A percentile compares a stretch with the other conserved stretches of the same genome.
phyloP scores from a whole-genome alignment of 768 basidiomycete genomes.

The Hirschioporus abietinus region DNA sequence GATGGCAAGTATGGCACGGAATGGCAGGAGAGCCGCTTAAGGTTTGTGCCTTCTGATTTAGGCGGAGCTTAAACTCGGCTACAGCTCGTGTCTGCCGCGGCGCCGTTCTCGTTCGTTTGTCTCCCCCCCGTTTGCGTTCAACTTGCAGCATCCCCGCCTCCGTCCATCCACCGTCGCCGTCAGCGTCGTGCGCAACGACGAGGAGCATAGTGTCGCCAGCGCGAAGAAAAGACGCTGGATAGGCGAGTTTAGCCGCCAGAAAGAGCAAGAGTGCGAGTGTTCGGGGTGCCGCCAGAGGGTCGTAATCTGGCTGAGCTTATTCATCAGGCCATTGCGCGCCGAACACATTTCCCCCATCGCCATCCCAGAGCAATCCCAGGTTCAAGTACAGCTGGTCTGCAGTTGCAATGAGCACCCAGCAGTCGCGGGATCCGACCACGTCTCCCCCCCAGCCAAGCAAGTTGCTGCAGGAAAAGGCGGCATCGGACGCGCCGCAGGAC shows the following conservation, averaged over 20 bases:
- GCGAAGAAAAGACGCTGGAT: not conserved
- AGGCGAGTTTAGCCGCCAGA: not conserved
- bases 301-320: slow-evolving; percentile 1
- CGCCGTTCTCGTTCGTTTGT: not conserved
- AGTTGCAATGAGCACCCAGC: not conserved
- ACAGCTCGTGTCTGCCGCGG: not conserved
- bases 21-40: slow-evolving; percentile 1
- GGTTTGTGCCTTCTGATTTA: not conserved
- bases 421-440: not conserved
- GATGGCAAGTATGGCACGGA: slow-evolving; percentile 1
- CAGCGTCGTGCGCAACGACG: not conserved
- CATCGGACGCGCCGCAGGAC: not conserved
- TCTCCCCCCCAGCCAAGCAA: not conserved
- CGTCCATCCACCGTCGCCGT: not conserved
- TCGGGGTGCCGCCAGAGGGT: not conserved
- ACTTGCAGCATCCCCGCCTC: not conserved
- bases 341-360: not conserved
- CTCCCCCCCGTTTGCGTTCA: not conserved
- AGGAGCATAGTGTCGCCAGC: not conserved
- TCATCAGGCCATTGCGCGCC: not conserved
- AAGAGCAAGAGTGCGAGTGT: not conserved
- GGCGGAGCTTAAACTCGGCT: not conserved
- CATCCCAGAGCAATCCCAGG: not conserved
- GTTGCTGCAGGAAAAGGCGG: not conserved
- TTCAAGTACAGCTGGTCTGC: not conserved